Evolutionary conservation across 768 basidiomycete species (phyloP), one percentile per base, ranked within the genome.

Genomic region (Agrocybe praecox): DNA sequence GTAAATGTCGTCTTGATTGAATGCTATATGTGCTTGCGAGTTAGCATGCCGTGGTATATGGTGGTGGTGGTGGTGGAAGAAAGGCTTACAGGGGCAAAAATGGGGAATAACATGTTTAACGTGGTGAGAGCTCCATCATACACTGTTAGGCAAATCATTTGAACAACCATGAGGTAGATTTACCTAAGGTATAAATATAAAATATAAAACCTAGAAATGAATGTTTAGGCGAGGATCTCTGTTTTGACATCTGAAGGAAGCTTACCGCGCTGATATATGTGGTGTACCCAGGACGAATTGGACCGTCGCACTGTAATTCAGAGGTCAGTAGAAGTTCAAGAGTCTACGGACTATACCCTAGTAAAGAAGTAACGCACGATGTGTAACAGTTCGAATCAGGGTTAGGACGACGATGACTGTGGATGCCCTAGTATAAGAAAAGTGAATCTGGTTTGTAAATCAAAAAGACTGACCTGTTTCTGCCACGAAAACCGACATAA

Each of bases 201-300:
- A 48, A 51, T 34, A 48, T 12, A 18, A 53, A 53, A 40, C 50
- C 46, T 60, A 14, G 12, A 18, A 29, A n/a, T 29, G 26, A 24
- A 15, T 15, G n/a, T 46, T 40, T 2, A 46, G 22, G 4, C 7
- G 23, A 19, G 43, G 26, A 5, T 9, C 19, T 46, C 10, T 24
- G 49, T 51, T 17, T 21, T 54, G 46, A 21, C n/a, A 55, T 29
- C 26, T 22, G 29, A 52, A n/a, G 33, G 26, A 46, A 54, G 11
- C 33, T 52, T 36, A 60, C 65, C 65, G 44, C 57, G 55, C 33
- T 53, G 50, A 49, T 66, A 64, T 3, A 66, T 24, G 15, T 64
- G 58, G 15, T 49, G 40, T 2, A 64, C 56, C 65, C 65, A 66
- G 18, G 58, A 47, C 48, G 58, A 59, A 21, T 34, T 59, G n/a